Conservation (phyloP, 345 rosid genomes). For the Clarkia xantiana region DNA sequence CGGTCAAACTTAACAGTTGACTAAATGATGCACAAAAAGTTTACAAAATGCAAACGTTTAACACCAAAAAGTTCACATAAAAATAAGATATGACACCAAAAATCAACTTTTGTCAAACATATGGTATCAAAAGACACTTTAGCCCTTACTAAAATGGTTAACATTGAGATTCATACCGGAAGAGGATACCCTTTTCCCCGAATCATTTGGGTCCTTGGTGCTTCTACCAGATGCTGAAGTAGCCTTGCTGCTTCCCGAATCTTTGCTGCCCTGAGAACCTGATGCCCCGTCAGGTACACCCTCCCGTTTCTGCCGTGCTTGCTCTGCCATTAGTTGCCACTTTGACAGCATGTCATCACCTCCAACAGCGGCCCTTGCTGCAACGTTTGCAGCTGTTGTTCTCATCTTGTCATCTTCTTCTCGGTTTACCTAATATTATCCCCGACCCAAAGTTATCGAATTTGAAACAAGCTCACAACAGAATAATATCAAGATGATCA, state of each 20-base stretch:
- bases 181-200: conserved; percentile 33
- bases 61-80: too few species aligned
- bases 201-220: conserved; percentile 39
- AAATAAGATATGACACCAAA: too few species aligned
- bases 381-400: conserved; percentile 93
- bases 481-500: too few species aligned
- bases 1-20: too few species aligned
- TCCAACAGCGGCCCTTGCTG: conserved; percentile 95
- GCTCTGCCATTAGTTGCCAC: conserved; percentile 98
- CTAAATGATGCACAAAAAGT: too few species aligned
- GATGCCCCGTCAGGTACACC: conserved; percentile 31
- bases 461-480: too few species aligned
- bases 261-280: conserved; percentile 44
- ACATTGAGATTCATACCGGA: conserved; percentile 31
- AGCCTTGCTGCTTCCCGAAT: conserved; percentile 19
- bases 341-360: conserved; percentile 83
- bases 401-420: conserved; percentile 99
- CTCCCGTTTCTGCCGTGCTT: conserved; percentile 77
- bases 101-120: too few species aligned
- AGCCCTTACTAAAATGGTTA: too few species aligned
- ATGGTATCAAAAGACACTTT: too few species aligned
- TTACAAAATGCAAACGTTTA: too few species aligned
- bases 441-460: neutral
- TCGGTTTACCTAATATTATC: conserved; percentile 46
- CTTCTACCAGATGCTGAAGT: conserved; percentile 37